A percentile compares a stretch with the other conserved stretches of the same genome.
Conservation (phyloP, 2,329 filamentous ascomycete genomes). For the Ceratocystis lukuohia region DNA sequence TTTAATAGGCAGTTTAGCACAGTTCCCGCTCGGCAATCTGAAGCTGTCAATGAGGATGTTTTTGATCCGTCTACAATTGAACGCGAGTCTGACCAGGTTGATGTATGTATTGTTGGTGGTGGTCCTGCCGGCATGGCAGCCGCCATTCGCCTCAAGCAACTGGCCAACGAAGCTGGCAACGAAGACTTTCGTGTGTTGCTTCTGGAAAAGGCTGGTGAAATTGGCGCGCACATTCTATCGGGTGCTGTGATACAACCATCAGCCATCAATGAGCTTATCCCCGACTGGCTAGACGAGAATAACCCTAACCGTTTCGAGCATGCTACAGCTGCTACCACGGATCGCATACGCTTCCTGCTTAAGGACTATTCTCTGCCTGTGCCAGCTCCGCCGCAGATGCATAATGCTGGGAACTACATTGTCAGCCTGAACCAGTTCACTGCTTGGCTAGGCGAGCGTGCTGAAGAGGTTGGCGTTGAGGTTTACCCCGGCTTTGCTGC, state of each 20-base stretch:
- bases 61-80: constrained; percentile 60
- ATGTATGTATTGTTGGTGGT: constrained; percentile 92
- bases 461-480: constrained; percentile 93
- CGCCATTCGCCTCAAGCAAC: constrained; percentile 87
- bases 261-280: constrained; percentile 77
- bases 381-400: constrained; percentile 89
- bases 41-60: constrained; percentile 28
- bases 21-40: constrained; percentile 24
- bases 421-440: constrained; percentile 88
- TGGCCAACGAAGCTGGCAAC: constrained; percentile 87
- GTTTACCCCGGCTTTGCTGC: constrained; percentile 93
- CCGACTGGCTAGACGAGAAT: constrained; percentile 80
- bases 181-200: constrained; percentile 89
- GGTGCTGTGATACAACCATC: constrained; percentile 89
- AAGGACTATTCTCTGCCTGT: constrained; percentile 65
- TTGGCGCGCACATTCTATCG: constrained; percentile 89
- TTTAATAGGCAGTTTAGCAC: constrained; percentile 5
- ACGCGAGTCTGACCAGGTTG: constrained; percentile 82
- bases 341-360: constrained; percentile 91
- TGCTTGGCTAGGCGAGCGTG: constrained; percentile 89
- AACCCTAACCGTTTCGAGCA: constrained; percentile 81
- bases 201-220: constrained; percentile 86
- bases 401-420: constrained; percentile 96
- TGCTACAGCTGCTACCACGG: constrained; percentile 67
- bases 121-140: constrained; percentile 89